phyloP scores from a whole-genome alignment of 805 yeast species.

The Clavispora carvajalis region DNA sequence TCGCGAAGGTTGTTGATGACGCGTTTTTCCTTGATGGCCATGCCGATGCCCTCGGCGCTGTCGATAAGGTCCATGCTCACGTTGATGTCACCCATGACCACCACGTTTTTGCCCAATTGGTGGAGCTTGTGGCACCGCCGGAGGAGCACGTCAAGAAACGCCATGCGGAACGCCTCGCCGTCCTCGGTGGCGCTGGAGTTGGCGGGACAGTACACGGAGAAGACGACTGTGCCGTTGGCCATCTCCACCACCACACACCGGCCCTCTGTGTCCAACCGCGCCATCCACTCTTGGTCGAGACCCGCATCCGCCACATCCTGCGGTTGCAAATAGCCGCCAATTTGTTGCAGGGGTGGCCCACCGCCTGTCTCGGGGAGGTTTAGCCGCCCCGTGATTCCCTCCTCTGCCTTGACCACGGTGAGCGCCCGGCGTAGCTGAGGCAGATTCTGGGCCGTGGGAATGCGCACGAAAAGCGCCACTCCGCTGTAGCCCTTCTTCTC shows the following conservation, averaged over 20 bases:
- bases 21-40: constrained; percentile 28
- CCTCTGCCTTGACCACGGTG: constrained; percentile 71
- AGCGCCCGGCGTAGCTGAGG: constrained; percentile 30
- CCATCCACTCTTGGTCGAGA: constrained; percentile 3
- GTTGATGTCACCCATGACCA: constrained; percentile 87
- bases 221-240: constrained; percentile 53
- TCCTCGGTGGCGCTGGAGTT: constrained; percentile 68
- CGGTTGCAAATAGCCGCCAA: constrained; percentile 68
- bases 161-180: constrained; percentile 54
- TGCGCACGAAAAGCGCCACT: constrained; percentile 74
- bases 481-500: constrained; percentile 84
- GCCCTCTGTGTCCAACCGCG: constrained; percentile 71
- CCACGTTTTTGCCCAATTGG: constrained; percentile 57
- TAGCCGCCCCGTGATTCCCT: constrained; percentile 78
- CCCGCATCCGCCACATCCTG: constrained; percentile 29
- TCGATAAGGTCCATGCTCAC: constrained; percentile 77
- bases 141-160: constrained; percentile 56
- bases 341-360: constrained; percentile 25
- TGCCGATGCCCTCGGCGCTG: constrained; percentile 63
- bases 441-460: constrained; percentile 42
- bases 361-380: constrained; percentile 4
- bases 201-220: constrained; percentile 86
- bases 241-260: constrained; percentile 74
- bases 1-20: constrained; percentile 11
- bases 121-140: constrained; percentile 54